Evolutionary conservation across 1,139 yeast species (phyloP).

Genomic region (Pneumocystis carinii): DNA sequence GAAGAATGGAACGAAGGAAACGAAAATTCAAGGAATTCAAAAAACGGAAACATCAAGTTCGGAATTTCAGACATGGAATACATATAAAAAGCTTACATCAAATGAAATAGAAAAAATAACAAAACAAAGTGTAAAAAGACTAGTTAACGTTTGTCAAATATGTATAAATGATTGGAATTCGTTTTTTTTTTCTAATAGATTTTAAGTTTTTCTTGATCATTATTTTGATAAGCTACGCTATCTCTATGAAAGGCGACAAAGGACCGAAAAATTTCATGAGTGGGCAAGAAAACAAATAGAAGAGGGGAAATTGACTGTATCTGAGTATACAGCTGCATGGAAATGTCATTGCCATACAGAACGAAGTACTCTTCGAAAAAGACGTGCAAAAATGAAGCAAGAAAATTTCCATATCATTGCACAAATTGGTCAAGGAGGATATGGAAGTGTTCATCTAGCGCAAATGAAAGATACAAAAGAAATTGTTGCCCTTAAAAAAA

Average conservation of each 20-base stretch:
- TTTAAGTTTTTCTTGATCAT: constrained; percentile 60
- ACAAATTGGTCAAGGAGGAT: constrained; percentile 98
- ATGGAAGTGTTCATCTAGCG: constrained; percentile 92
- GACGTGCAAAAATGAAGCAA: constrained; percentile 82
- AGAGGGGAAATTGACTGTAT: constrained; percentile 25
- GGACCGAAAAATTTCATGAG: constrained; percentile 51
- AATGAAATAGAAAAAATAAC: constrained; percentile 9
- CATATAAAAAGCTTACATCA: background rate
- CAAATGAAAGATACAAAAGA: constrained; percentile 88
- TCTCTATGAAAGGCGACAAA: constrained; percentile 70
- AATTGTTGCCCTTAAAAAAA: constrained; percentile 84
- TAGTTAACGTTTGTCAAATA: constrained; percentile 66
- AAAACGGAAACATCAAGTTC: background rate
- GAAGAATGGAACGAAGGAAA: background rate
- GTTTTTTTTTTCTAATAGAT: background rate
- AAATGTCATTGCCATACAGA: constrained; percentile 71
- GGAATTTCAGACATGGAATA: background rate
- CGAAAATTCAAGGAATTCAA: background rate
- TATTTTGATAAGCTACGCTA: constrained; percentile 94
- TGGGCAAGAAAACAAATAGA: constrained; percentile 37
- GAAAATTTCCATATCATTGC: constrained; percentile 93
- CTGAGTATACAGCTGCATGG: constrained; percentile 16
- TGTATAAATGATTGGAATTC: constrained; percentile 13
- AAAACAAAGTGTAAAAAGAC: constrained; percentile 37
- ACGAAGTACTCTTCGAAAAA: constrained; percentile 66